phyloP scores from a whole-genome alignment of 2,329 filamentous ascomycete genomes.

The Beauveria pseudobassiana region DNA sequence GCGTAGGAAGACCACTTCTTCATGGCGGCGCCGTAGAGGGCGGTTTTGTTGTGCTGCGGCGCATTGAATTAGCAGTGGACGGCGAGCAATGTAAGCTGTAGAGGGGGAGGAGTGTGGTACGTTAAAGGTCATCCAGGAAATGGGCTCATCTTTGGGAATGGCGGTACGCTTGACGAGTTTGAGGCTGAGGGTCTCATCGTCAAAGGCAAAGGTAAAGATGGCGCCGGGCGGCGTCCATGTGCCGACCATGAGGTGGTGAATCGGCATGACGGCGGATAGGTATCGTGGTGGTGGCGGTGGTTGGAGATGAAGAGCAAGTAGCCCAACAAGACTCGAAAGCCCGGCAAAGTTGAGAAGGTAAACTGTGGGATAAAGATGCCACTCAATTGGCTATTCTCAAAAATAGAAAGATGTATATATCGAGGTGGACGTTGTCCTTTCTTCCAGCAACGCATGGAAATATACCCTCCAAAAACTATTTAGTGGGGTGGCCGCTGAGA shows the following conservation, averaged over 20 bases:
- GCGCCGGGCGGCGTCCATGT: conserved; percentile 87
- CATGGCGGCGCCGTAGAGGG: conserved; percentile 85
- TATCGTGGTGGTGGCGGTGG: no score
- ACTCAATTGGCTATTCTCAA: no score
- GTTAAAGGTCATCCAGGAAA: conserved; percentile 90
- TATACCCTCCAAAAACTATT: no score
- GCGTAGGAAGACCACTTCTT: conserved; percentile 86
- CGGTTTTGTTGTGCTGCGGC: conserved; percentile 66
- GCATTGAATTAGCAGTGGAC: no score
- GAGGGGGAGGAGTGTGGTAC: conserved; percentile 36
- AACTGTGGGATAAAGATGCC: no score
- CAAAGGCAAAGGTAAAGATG: conserved; percentile 84
- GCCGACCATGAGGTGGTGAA: conserved; percentile 84
- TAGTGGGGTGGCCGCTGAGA: no score
- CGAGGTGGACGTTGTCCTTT: no score
- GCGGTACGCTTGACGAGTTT: conserved; percentile 72
- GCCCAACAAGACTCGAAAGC: no score
- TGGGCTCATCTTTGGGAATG: conserved; percentile 76
- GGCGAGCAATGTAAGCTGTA: not conserved
- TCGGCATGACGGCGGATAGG: conserved; percentile 54
- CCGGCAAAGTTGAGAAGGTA: no score
- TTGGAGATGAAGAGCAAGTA: not conserved
- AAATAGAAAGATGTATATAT: no score
- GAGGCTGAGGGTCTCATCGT: conserved; percentile 70
- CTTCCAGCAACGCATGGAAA: no score